Conservation (phyloP, 352 stramenopile species). For the Phytophthora palmivora region DNA sequence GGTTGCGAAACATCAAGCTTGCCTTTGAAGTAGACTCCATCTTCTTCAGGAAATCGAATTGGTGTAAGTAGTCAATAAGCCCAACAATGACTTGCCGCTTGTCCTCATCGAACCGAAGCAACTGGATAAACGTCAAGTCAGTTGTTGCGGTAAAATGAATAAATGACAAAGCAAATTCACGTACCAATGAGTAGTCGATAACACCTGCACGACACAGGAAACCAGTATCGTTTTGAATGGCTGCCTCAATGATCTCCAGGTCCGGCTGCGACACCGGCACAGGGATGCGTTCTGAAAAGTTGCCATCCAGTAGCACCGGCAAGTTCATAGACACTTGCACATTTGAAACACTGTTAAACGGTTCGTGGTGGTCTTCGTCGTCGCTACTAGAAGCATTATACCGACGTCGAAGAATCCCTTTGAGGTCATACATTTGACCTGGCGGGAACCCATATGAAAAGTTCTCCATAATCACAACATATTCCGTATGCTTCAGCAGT, state of each 20-base stretch:
- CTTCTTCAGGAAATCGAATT: conserved; percentile 91
- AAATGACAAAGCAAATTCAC: conserved; percentile 9
- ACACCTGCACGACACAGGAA: conserved; percentile 80
- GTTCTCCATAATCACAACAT: conserved; percentile 90
- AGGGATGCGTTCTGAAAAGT: conserved; percentile 82
- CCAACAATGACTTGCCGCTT: conserved; percentile 76
- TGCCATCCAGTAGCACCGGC: conserved; percentile 83
- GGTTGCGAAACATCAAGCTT: conserved; percentile 82
- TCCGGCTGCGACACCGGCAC: conserved; percentile 76
- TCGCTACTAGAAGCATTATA: conserved; percentile 56
- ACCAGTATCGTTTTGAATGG: conserved; percentile 79
- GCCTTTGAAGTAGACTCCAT: conserved; percentile 91
- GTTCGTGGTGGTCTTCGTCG: conserved; percentile 45
- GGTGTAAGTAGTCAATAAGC: conserved; percentile 89
- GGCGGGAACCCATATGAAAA: conserved; percentile 80
- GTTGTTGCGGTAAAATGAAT: background rate
- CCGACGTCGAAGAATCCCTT: conserved; percentile 80
- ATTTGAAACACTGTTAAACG: conserved; percentile 50
- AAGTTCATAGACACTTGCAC: conserved; percentile 59
- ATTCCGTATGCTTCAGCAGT: conserved; percentile 80
- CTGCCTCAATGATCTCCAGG: conserved; percentile 63
- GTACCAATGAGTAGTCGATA: conserved; percentile 89
- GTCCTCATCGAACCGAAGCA: conserved; percentile 86
- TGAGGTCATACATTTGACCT: conserved; percentile 89
- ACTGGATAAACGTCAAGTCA: conserved; percentile 36